Base-by-base conservation (phyloP, 1,139 yeast genomes). In the Suhomyces ambrosiae region DNA sequence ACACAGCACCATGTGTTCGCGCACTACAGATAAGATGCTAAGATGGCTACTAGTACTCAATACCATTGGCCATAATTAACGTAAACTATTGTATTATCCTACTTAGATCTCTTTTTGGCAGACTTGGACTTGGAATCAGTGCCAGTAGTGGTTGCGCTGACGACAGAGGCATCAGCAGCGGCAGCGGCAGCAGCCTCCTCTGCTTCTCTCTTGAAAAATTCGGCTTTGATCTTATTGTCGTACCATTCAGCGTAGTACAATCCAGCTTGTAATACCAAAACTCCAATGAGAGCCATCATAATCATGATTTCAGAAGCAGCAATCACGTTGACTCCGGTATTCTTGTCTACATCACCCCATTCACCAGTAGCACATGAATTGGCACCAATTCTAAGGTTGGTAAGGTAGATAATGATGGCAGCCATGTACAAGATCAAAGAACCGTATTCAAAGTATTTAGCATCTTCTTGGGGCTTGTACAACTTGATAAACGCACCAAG, bases 281-380 rank as follows among this genome's bases (percentile, higher is more conserved):
- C 87, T 45, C 97, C 97, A 19, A 80, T 56, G 40, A 90, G 70
- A 13, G 85, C 73, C 43, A 88, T 61, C 14, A 85, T 79, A 47
- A 86, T 72, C 72, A 92, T 84, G 32, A 86, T 77, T 62, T 84
- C 83, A 30, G 95, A 82, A 5, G 97, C 97, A 30, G 95, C 96
- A 60, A 92, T 79, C 29, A 92, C 96, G 50, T 87, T 87, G 53
- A 92, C 66, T 16, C 97, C 97, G 19, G 96, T 88, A 45, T 73
- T 71, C 60, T 76, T 80, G 53, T 86, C 88, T 37, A 92, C 96
- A 38, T 92, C 97, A 46, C 96, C 97, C 97, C 97, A 92, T 44
- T 79, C 71, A 31, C 90, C 89, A 42, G 75, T 63, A 21, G 78
- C 54, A 42, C 88, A 79, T 36, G 94, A 79, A 51, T 76, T 76